Conservation (phyloP, 1,139 yeast species). For the Hansenula lynferdii region DNA sequence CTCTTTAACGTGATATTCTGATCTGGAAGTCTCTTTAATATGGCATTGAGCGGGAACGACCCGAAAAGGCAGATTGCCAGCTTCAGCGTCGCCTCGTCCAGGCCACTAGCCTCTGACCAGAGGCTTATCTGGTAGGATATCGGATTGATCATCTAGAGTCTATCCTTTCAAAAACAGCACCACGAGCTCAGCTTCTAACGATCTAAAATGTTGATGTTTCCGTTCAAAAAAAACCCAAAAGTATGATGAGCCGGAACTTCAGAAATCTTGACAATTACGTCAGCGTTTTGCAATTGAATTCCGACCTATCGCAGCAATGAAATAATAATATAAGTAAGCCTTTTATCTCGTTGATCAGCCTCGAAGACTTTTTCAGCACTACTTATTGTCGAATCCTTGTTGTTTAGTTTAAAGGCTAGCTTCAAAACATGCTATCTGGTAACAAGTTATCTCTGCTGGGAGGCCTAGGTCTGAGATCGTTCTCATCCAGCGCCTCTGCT, state of each 20-base stretch:
- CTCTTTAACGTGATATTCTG: slow-evolving; percentile 56
- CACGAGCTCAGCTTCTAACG: too few species aligned
- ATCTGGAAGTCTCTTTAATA: slow-evolving; percentile 83
- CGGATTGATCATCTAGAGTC: slow-evolving; percentile 1
- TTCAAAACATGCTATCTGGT: too few species aligned
- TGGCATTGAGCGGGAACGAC: slow-evolving; percentile 82
- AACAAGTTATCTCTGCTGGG: too few species aligned
- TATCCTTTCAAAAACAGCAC: neutral
- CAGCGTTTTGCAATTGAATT: too few species aligned
- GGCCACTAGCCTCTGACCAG: slow-evolving; percentile 49
- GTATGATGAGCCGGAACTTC: neutral
- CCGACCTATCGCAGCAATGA: neutral
- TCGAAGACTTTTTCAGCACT: too few species aligned
- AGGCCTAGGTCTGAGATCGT: slow-evolving; percentile 2
- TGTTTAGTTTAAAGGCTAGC: too few species aligned
- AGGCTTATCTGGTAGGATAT: slow-evolving; percentile 28
- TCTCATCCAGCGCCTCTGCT: slow-evolving; percentile 6
- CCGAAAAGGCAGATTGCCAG: slow-evolving; percentile 69
- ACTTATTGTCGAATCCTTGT: too few species aligned
- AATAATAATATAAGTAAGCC: too few species aligned
- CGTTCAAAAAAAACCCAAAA: neutral
- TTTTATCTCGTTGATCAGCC: too few species aligned
- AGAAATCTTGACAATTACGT: neutral
- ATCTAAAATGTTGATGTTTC: too few species aligned
- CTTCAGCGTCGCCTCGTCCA: slow-evolving; percentile 72